Evolutionary conservation across 2,329 filamentous ascomycete species (phyloP).

Genomic region (Pseudopithomyces maydicus): DNA sequence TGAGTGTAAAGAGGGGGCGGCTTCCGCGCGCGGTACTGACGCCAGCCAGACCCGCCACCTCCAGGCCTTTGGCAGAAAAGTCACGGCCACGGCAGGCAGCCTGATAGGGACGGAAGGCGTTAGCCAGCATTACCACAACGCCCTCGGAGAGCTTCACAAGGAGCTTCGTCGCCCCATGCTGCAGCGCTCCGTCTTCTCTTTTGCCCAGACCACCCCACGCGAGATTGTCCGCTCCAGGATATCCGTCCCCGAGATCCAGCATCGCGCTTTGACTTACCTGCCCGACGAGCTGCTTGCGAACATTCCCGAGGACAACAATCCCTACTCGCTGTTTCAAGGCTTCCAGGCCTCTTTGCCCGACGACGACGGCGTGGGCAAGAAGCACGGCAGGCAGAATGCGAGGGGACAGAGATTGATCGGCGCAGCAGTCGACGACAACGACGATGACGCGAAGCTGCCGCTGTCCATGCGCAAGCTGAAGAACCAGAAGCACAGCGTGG

Average conservation of each 20-base stretch:
- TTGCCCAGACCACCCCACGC: constrained; percentile 88
- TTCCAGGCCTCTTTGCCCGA: constrained; percentile 91
- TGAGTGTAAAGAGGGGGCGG: constrained; percentile 13
- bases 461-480: constrained; percentile 75
- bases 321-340: constrained; percentile 94
- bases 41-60: constrained; percentile 75
- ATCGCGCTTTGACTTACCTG: constrained; percentile 84
- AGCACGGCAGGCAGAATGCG: constrained; percentile 68
- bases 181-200: constrained; percentile 88
- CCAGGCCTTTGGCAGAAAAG: constrained; percentile 92
- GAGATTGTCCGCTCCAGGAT: constrained; percentile 92
- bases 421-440: constrained; percentile 63
- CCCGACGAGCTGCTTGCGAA: constrained; percentile 88
- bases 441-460: constrained; percentile 58
- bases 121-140: constrained; percentile 77
- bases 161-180: constrained; percentile 82
- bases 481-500: constrained; percentile 78
- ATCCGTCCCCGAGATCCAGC: constrained; percentile 89
- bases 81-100: constrained; percentile 89
- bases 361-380: constrained; percentile 62
- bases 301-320: constrained; percentile 83
- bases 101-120: constrained; percentile 69
- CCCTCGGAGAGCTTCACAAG: constrained; percentile 86
- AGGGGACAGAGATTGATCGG: constrained; percentile 76
- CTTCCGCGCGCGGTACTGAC: constrained; percentile 21